Evolutionary conservation across 352 stramenopile genomes (phyloP), one percentile per base, ranked within the genome.

Genomic region (Elongisporangium prolatum): DNA sequence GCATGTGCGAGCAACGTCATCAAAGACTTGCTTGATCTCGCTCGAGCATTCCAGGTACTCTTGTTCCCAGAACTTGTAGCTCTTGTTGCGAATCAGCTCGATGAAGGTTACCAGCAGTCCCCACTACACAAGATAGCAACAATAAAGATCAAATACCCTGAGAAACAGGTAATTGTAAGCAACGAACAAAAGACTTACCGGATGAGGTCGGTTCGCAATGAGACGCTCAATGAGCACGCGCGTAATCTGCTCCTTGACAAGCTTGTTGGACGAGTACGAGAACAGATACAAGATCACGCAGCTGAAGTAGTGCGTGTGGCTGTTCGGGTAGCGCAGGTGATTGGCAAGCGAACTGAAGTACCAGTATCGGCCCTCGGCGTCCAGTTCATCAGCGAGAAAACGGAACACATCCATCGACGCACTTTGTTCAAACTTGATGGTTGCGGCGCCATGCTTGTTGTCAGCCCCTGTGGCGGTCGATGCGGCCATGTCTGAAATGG

Each of bases 241-340:
- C 44, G 97, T 99, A 50, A 99, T 98, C 71, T 96, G 86, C 74
- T 99, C 97, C 77, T 98, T 98, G 14, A 99, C 92, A 65, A 93
- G 91, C 63, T 99, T 97, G 71, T 93, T 94, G 60, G 78, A 96
- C 28, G 94, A 96, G 65, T 99, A 97, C 59, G 93, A 98, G 68
- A 99, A 99, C 18, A 99, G 75, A 68, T 98, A 99, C 10, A 99
- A 83, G 72, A 99, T 97, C 2, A 99, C 95, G 74, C 95, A 99
- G 59, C 92, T 98, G 65, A 99, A 99, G 77, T 99, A 99, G 78
- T 99, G 97, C 51, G 97, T 99, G 81, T 99, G 97, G 71, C 89
- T 98, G 69, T 98, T 99, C 37, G 97, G 97, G 75, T 98, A 99
- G 21, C 97, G 90, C 56, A 99, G 83, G 73, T 99, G 97, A 74